Evolutionary conservation across 148 eudicot species (phyloP).

Genomic region (Camellia lanceoleosa): DNA sequence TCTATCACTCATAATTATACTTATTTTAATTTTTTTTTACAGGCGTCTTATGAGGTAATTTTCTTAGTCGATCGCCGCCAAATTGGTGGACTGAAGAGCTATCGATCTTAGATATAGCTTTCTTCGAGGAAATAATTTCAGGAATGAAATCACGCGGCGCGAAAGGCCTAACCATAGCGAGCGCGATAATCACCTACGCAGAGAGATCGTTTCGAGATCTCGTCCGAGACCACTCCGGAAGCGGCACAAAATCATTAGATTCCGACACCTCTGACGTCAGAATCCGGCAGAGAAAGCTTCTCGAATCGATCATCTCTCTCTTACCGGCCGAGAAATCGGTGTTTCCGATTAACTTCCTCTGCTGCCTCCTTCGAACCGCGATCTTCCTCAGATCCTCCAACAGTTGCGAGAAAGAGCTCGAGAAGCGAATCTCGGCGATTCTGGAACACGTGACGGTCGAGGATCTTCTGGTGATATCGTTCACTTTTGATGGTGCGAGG

Average conservation of each 20-base stretch:
- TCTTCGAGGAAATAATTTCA: slow-evolving; percentile 54
- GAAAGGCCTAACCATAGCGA: slow-evolving; percentile 57
- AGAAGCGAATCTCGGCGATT: slow-evolving; percentile 62
- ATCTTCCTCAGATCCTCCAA: slow-evolving; percentile 52
- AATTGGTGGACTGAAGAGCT: slow-evolving; percentile 98
- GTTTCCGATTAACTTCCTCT: slow-evolving; percentile 73
- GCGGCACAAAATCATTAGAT: slow-evolving; percentile 25
- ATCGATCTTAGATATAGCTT: slow-evolving; percentile 54
- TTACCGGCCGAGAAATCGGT: slow-evolving; percentile 69
- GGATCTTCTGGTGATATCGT: slow-evolving; percentile 69
- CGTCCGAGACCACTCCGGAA: slow-evolving; percentile 70
- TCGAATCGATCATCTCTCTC: slow-evolving; percentile 55
- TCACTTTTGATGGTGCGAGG: slow-evolving; percentile 68
- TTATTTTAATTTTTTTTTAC: neutral
- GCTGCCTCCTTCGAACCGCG: slow-evolving; percentile 71
- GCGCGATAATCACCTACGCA: slow-evolving; percentile 70
- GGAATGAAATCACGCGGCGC: slow-evolving; percentile 65
- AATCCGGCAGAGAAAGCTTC: slow-evolving; percentile 42
- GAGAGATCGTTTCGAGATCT: slow-evolving; percentile 69
- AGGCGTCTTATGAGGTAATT: slow-evolving; percentile 83
- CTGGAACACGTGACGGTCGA: slow-evolving; percentile 79
- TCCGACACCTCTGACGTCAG: slow-evolving; percentile 33
- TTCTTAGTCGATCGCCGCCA: slow-evolving; percentile 86
- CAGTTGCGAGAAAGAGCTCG: slow-evolving; percentile 61
- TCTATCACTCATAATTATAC: neutral